phyloP scores from a whole-genome alignment of 306 rosid genomes.

The Begonia loranthoides region DNA sequence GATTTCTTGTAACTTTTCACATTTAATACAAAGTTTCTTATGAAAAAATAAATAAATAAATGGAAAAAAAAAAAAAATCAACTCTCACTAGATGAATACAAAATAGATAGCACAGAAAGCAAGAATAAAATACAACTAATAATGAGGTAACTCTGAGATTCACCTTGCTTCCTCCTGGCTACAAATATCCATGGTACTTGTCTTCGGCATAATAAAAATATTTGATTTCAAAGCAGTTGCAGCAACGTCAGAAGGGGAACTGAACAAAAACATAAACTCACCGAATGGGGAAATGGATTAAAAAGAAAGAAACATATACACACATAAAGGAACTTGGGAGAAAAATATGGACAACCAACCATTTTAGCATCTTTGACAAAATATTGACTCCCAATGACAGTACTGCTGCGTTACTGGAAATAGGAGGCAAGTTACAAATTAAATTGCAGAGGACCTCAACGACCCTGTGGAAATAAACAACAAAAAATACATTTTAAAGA shows the following conservation, averaged over 20 bases:
- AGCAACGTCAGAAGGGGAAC: constrained; percentile 64
- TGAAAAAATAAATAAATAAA: no score
- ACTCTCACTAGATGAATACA: not conserved
- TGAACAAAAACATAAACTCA: constrained; percentile 19
- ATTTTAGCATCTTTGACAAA: constrained; percentile 56
- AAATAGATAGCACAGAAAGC: not conserved
- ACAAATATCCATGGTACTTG: constrained; percentile 23
- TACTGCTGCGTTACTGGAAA: constrained; percentile 45
- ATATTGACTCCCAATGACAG: constrained; percentile 71
- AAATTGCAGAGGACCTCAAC: constrained; percentile 67
- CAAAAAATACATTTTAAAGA: not conserved
- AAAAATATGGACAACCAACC: constrained; percentile 32
- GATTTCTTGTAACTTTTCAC: no score
- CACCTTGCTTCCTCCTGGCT: constrained; percentile 50
- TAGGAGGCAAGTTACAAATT: constrained; percentile 47
- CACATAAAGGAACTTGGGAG: not conserved
- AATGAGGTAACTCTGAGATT: not conserved
- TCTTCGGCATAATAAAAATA: constrained; percentile 44
- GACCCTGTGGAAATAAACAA: constrained; percentile 37
- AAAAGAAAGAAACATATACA: not conserved
- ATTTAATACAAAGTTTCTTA: no score
- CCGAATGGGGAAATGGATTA: not conserved
- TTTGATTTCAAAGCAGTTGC: constrained; percentile 50
- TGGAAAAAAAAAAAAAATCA: no score
- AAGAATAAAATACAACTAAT: not conserved